phyloP scores from a whole-genome alignment of 495 filamentous ascomycete species.

The Xylaria acuta region DNA sequence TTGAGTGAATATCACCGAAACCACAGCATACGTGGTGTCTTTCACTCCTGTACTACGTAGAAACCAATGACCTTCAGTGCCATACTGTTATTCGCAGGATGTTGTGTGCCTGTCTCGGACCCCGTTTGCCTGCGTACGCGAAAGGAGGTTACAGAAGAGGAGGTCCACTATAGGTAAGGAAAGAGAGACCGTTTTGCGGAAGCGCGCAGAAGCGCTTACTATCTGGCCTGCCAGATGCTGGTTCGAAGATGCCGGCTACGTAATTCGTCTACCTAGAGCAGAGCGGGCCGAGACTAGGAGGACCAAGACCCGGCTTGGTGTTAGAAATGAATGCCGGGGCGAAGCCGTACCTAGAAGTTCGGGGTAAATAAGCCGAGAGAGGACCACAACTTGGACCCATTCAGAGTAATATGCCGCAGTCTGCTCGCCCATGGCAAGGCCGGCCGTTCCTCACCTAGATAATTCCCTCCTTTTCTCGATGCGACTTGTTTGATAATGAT shows the following conservation, averaged over 20 bases:
- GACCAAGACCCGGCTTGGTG: slow-evolving; percentile 14
- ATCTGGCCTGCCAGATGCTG: background rate
- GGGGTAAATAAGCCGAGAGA: slow-evolving; percentile 17
- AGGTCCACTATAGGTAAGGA: background rate
- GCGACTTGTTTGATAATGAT: slow-evolving; percentile 9
- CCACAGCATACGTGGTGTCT: background rate
- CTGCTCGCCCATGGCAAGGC: background rate
- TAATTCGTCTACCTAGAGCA: slow-evolving; percentile 3
- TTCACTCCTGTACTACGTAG: background rate
- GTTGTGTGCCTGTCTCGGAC: background rate
- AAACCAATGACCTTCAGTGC: background rate
- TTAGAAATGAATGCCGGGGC: slow-evolving; percentile 21
- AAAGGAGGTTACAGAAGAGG: background rate
- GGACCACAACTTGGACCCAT: slow-evolving; percentile 16
- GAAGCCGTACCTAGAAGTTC: slow-evolving; percentile 23
- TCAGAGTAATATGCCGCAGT: slow-evolving; percentile 10
- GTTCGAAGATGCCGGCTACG: slow-evolving; percentile 10
- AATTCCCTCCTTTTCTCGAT: slow-evolving; percentile 2
- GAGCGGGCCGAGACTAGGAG: slow-evolving; percentile 20
- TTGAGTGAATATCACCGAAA: background rate
- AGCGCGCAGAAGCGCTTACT: slow-evolving; percentile 20
- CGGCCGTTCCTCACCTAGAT: slow-evolving; percentile 2
- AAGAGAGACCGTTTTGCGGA: background rate
- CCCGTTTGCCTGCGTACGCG: slow-evolving; percentile 5
- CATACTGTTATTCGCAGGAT: background rate